Conservation (phyloP, 1,139 yeast species). For the Debaryomyces robertsiae region DNA sequence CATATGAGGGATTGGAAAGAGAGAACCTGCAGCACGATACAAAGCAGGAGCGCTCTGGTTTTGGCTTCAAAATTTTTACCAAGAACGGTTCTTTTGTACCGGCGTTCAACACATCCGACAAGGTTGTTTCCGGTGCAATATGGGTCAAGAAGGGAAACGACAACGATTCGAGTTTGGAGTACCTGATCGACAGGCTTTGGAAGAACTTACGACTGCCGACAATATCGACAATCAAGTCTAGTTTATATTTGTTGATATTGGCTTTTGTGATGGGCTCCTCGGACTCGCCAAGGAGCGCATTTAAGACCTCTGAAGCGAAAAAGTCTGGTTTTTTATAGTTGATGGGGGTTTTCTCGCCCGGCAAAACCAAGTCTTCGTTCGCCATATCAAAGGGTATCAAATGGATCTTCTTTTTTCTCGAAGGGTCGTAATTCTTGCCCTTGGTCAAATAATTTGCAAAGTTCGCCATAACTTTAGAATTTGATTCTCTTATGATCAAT, state of each 20-base stretch:
- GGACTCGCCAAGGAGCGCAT: constrained; percentile 31
- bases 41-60: constrained; percentile 31
- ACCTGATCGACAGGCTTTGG: constrained; percentile 32
- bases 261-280: constrained; percentile 21
- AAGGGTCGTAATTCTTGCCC: constrained; percentile 26
- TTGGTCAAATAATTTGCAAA: constrained; percentile 26
- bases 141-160: constrained; percentile 35
- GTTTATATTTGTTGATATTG: constrained; percentile 32
- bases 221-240: constrained; percentile 45
- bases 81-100: constrained; percentile 37
- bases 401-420: constrained; percentile 23
- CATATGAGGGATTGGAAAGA: constrained; percentile 36
- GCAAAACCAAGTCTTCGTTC: constrained; percentile 39
- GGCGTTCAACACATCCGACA: constrained; percentile 32
- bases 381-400: constrained; percentile 39
- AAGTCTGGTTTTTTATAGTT: constrained; percentile 44
- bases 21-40: constrained; percentile 43
- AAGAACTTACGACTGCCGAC: constrained; percentile 43
- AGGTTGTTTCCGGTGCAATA: constrained; percentile 20
- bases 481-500: constrained; percentile 35
- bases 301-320: constrained; percentile 44
- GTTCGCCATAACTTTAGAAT: constrained; percentile 23
- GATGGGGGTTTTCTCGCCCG: constrained; percentile 39
- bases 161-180: constrained; percentile 33
- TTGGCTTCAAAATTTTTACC: constrained; percentile 42